phyloP scores from a whole-genome alignment of 192 early-diverging fungal species.

The Gigaspora rosea region DNA sequence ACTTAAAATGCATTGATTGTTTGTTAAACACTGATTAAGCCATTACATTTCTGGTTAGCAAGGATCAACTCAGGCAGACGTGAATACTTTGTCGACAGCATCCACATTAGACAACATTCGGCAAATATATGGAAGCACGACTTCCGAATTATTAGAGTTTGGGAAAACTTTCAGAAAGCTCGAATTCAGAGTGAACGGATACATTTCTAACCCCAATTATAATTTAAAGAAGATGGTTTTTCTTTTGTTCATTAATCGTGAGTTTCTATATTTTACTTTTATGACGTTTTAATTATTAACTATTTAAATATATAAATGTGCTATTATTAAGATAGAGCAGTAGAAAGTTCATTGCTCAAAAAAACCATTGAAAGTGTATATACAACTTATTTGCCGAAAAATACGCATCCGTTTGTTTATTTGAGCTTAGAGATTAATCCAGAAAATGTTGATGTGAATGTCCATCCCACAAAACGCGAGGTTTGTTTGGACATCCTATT shows the following conservation, averaged over 20 bases:
- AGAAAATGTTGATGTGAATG: conserved; percentile 93
- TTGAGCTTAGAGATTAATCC: conserved; percentile 86
- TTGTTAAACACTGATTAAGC: not conserved
- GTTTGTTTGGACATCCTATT: conserved; percentile 32
- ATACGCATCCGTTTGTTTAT: conserved; percentile 89
- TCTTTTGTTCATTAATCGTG: conserved; percentile 95
- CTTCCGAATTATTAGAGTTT: conserved; percentile 75
- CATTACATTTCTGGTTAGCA: conserved; percentile 38
- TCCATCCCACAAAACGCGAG: conserved; percentile 96
- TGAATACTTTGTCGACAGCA: conserved; percentile 67
- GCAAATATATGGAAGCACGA: conserved; percentile 82
- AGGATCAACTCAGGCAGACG: conserved; percentile 73
- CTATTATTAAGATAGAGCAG: conserved; percentile 65
- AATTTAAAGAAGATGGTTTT: conserved; percentile 83
- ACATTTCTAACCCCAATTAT: conserved; percentile 88
- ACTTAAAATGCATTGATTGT: not conserved
- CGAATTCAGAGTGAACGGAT: conserved; percentile 71
- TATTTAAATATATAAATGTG: conserved; percentile 10
- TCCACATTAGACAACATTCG: conserved; percentile 77
- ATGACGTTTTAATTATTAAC: not conserved
- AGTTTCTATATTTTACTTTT: conserved; percentile 28
- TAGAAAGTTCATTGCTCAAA: conserved; percentile 82
- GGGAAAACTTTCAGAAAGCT: conserved; percentile 50
- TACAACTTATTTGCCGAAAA: conserved; percentile 77
- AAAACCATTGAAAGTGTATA: conserved; percentile 84